Conservation (phyloP, 495 filamentous ascomycete species). For the Daldinia concentrica region DNA sequence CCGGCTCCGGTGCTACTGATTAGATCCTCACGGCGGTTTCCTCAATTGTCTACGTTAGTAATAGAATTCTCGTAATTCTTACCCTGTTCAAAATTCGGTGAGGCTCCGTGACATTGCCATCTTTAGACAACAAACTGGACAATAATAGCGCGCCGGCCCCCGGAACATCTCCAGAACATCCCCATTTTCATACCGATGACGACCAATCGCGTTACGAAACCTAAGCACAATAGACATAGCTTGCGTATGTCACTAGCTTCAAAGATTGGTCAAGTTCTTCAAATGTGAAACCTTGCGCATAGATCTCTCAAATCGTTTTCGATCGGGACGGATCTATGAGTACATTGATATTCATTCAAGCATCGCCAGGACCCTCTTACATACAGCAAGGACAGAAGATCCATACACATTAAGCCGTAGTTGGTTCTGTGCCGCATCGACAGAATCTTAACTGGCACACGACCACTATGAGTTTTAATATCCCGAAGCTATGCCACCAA, state of each 20-base stretch:
- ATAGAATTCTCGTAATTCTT: constrained; percentile 1
- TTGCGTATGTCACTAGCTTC: constrained; percentile 17
- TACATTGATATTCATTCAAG: not conserved
- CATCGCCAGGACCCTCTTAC: not conserved
- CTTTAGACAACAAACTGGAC: constrained; percentile 4
- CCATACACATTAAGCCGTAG: not conserved
- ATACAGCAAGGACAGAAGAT: not conserved
- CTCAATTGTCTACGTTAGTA: constrained; percentile 7
- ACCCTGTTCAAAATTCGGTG: constrained; percentile 1
- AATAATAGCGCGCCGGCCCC: constrained; percentile 4
- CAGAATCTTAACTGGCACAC: constrained; percentile 8
- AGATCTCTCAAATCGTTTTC: not conserved
- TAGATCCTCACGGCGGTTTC: constrained; percentile 2
- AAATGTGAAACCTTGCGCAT: constrained; percentile 12
- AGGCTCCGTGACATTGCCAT: not conserved
- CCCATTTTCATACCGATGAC: not conserved
- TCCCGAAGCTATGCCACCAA: constrained; percentile 25
- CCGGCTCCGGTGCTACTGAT: constrained; percentile 16
- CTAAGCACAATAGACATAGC: constrained; percentile 6
- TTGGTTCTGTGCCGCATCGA: not conserved
- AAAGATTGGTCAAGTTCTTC: constrained; percentile 11
- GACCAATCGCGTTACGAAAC: constrained; percentile 13
- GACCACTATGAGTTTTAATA: constrained; percentile 10
- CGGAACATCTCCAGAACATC: not conserved
- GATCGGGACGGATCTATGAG: not conserved